A percentile compares a stretch with the other conserved stretches of the same genome.
These are phyloP conservation scores for Castanea mollissima DNA, from an alignment of 306 rosid species.

Conservation along the genomic window DNA sequence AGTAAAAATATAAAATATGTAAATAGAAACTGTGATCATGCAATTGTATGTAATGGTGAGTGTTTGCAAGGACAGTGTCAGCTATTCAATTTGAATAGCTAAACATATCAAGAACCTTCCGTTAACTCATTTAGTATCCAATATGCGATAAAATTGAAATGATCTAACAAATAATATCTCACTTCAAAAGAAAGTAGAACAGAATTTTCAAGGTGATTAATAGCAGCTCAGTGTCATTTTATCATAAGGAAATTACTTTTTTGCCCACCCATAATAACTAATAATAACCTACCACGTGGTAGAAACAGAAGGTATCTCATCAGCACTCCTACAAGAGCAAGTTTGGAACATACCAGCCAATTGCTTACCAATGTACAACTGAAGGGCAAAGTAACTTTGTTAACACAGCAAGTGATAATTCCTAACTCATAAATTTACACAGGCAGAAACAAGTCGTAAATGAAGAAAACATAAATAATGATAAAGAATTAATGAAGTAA, in stretches of 20 bases:
- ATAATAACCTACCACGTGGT: no score
- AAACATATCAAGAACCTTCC: no score
- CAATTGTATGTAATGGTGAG: not conserved
- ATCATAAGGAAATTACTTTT: not conserved
- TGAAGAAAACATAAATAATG: not conserved
- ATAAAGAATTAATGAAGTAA: not conserved
- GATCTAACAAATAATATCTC: not conserved
- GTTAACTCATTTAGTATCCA: not conserved
- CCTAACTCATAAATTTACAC: slow-evolving; percentile 2
- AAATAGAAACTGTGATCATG: no score
- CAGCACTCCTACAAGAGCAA: not conserved
- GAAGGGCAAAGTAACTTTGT: not conserved
- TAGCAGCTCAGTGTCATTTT: not conserved
- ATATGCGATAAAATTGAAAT: not conserved
- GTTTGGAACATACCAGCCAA: slow-evolving; percentile 13
- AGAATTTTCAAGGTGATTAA: not conserved
- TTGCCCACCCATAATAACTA: no score
- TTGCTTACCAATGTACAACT: not conserved
- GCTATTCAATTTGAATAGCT: not conserved
- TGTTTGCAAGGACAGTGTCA: not conserved
- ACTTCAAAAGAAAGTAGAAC: not conserved
- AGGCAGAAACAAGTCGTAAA: not conserved
- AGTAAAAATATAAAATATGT: no score
- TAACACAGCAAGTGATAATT: slow-evolving; percentile 1
- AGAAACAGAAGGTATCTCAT: not conserved